Evolutionary conservation across 768 basidiomycete genomes (phyloP).

Genomic region (Xerocomus potaroensis): DNA sequence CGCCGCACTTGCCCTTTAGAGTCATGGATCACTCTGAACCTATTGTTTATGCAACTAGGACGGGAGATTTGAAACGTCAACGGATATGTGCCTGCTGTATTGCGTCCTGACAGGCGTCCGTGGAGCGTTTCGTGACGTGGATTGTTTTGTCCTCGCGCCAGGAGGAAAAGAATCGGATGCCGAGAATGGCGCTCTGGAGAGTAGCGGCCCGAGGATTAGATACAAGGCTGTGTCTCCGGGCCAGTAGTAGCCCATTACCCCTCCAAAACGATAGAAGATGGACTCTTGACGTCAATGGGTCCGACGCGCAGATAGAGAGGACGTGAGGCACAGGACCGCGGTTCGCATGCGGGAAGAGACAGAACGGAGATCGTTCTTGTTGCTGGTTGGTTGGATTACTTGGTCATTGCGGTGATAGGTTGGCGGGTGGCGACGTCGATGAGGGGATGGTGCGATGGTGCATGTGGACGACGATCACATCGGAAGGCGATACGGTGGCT

Average conservation of each 20-base stretch:
- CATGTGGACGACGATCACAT: conserved; percentile 8
- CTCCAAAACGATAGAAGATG: too few relatives aligned
- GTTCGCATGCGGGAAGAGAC: not conserved
- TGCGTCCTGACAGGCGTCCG: not conserved
- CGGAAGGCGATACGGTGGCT: conserved; percentile 5
- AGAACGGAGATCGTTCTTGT: not conserved
- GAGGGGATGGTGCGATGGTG: not conserved
- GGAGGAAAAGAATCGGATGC: not conserved
- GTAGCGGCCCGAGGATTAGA: too few relatives aligned
- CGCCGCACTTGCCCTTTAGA: not conserved
- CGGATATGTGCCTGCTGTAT: too few relatives aligned
- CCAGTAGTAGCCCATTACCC: too few relatives aligned
- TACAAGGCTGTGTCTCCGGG: too few relatives aligned
- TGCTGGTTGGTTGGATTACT: not conserved
- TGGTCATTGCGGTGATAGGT: not conserved
- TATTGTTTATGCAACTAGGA: too few relatives aligned
- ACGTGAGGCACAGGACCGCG: conserved; percentile 1
- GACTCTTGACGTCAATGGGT: too few relatives aligned
- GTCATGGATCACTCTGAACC: too few relatives aligned
- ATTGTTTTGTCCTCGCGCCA: not conserved
- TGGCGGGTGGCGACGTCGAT: too few relatives aligned
- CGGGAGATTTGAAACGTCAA: too few relatives aligned
- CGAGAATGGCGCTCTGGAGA: not conserved
- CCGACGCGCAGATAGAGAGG: not conserved
- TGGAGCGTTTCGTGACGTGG: not conserved